Evolutionary conservation across 2,329 filamentous ascomycete genomes (phyloP).

Genomic region (Ophiocordyceps camponoti-saundersi): DNA sequence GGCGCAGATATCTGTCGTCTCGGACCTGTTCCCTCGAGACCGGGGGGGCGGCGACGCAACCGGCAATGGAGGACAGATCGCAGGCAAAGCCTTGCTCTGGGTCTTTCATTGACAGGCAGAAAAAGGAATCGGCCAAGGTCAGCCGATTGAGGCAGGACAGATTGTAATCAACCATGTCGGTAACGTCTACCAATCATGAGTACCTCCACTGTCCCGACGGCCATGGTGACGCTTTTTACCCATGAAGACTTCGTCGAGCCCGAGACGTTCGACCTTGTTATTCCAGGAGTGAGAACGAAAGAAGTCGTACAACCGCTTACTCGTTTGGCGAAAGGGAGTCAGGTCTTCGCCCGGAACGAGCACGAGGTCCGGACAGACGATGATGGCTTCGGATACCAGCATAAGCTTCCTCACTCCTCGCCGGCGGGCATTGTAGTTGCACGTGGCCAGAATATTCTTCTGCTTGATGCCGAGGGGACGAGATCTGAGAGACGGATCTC

Average conservation of each 20-base stretch:
- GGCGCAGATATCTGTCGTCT: constrained; percentile 33
- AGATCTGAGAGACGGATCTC: constrained; percentile 54
- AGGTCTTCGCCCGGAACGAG: constrained; percentile 79
- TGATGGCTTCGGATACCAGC: constrained; percentile 66
- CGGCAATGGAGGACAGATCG: constrained; percentile 51
- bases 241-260: constrained; percentile 70
- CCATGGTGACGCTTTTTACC: constrained; percentile 12
- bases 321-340: constrained; percentile 68
- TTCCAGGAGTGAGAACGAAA: constrained; percentile 64
- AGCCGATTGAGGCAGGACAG: constrained; percentile 49
- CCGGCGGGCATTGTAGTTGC: constrained; percentile 79
- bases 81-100: constrained; percentile 69
- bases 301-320: constrained; percentile 63
- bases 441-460: constrained; percentile 83
- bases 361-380: constrained; percentile 65
- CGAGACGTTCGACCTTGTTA: constrained; percentile 59
- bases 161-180: constrained; percentile 76
- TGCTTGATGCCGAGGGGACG: constrained; percentile 74
- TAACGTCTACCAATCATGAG: constrained; percentile 45
- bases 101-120: constrained; percentile 55
- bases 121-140: constrained; percentile 55
- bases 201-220: not conserved
- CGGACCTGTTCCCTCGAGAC: constrained; percentile 10
- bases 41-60: constrained; percentile 29
- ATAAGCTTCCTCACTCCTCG: constrained; percentile 68